Conservation (phyloP, 2,329 filamentous ascomycete genomes). For the Dactylellina parvicollis region DNA sequence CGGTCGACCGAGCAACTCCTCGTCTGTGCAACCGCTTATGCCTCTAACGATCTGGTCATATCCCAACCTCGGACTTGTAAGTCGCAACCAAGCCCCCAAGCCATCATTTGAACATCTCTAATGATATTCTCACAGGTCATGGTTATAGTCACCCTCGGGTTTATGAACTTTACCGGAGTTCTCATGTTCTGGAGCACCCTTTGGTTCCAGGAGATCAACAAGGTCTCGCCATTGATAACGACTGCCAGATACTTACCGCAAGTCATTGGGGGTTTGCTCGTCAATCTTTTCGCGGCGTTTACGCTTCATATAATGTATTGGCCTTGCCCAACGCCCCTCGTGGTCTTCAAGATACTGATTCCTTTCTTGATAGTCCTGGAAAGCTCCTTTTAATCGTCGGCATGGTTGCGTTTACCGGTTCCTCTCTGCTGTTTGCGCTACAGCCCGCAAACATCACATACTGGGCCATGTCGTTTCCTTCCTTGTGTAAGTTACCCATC, state of each 20-base stretch:
- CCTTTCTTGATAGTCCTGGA: slow-evolving; percentile 6
- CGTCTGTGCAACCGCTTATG: slow-evolving; percentile 42
- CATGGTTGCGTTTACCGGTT: slow-evolving; percentile 35
- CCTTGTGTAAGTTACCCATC: slow-evolving; percentile 38
- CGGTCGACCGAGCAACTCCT: not conserved
- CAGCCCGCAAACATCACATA: slow-evolving; percentile 42
- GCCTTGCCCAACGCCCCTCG: no score
- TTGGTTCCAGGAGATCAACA: slow-evolving; percentile 52
- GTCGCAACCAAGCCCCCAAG: not conserved
- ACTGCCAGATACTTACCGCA: slow-evolving; percentile 44
- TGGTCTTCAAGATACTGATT: not conserved
- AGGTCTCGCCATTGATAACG: slow-evolving; percentile 32
- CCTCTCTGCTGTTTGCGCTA: slow-evolving; percentile 41
- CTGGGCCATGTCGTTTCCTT: slow-evolving; percentile 53
- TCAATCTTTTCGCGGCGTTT: slow-evolving; percentile 43
- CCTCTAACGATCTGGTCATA: slow-evolving; percentile 47
- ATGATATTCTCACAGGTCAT: slow-evolving; percentile 11
- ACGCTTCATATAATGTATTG: slow-evolving; percentile 46
- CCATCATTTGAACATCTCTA: not conserved
- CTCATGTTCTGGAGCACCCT: slow-evolving; percentile 50
- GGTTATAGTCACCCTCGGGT: slow-evolving; percentile 43
- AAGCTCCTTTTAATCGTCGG: slow-evolving; percentile 41
- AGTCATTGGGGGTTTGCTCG: slow-evolving; percentile 34
- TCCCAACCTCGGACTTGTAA: slow-evolving; percentile 35
- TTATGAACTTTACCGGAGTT: slow-evolving; percentile 41